A percentile compares a stretch with the other conserved stretches of the same genome.
phyloP scores from a whole-genome alignment of 495 filamentous ascomycete genomes.

The Aspergillus homomorphus region DNA sequence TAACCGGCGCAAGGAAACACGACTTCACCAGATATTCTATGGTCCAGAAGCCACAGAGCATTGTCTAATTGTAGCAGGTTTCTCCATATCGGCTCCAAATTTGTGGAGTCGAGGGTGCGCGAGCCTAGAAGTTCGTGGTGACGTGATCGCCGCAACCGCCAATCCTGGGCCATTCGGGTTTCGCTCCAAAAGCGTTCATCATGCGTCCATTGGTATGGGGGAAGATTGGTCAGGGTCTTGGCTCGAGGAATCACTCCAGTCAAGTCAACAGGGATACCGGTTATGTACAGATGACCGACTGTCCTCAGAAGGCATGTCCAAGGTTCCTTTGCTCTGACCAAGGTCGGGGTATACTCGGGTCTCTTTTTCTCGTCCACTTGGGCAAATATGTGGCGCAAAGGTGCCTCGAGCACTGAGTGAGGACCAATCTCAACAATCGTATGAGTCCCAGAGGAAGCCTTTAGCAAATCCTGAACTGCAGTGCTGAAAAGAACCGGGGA shows the following conservation, averaged over 20 bases:
- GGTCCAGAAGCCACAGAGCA: constrained; percentile 49
- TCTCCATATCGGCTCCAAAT: constrained; percentile 49
- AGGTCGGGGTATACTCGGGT: constrained; percentile 31
- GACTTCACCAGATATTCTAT: constrained; percentile 31
- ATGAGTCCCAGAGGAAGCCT: constrained; percentile 20
- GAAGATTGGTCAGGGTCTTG: constrained; percentile 38
- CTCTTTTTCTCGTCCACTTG: constrained; percentile 3
- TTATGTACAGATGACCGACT: constrained; percentile 27
- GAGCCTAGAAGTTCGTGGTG: constrained; percentile 48
- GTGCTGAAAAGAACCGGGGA: constrained; percentile 37
- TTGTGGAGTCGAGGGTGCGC: constrained; percentile 34
- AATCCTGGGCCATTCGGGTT: constrained; percentile 40
- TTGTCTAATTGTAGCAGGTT: constrained; percentile 42
- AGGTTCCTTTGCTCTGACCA: constrained; percentile 24
- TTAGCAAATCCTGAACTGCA: constrained; percentile 26
- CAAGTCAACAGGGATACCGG: constrained; percentile 21
- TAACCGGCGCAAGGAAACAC: constrained; percentile 52
- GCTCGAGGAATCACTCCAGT: constrained; percentile 26
- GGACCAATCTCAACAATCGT: constrained; percentile 45
- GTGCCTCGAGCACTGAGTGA: constrained; percentile 38
- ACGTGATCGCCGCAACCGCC: constrained; percentile 42
- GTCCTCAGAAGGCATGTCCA: constrained; percentile 21
- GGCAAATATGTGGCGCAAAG: constrained; percentile 31
- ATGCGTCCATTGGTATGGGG: constrained; percentile 52
- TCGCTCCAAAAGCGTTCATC: constrained; percentile 45